Conservation (phyloP, 495 filamentous ascomycete genomes). For the Pyrenopolyporus hunteri region DNA sequence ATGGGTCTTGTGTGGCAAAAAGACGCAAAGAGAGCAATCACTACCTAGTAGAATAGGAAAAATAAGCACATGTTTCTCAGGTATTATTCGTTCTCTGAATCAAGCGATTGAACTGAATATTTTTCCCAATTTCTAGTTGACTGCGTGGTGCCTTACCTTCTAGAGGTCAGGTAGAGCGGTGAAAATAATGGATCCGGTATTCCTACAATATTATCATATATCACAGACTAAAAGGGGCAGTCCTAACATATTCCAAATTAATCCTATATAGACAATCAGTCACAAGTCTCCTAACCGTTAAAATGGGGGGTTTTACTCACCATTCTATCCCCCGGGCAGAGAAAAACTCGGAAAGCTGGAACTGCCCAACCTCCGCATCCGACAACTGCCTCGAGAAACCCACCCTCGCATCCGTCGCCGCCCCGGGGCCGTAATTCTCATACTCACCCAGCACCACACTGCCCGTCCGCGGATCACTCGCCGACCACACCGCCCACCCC, state of each 20-base stretch:
- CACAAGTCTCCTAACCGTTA: background rate
- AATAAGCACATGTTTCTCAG: no score
- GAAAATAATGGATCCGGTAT: background rate
- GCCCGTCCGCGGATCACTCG: slow-evolving; percentile 18
- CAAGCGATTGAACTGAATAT: no score
- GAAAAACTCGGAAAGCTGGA: slow-evolving; percentile 27
- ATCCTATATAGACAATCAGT: slow-evolving; percentile 5
- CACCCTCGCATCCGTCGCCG: slow-evolving; percentile 14
- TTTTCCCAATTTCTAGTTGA: no score
- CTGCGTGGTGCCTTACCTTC: no score
- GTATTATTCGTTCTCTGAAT: no score
- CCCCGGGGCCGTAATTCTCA: slow-evolving; percentile 31
- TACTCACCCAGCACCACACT: slow-evolving; percentile 37
- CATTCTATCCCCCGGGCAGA: slow-evolving; percentile 24
- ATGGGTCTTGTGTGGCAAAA: no score
- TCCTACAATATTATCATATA: background rate
- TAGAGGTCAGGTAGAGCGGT: background rate
- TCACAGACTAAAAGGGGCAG: slow-evolving; percentile 7
- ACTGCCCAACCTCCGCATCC: slow-evolving; percentile 18
- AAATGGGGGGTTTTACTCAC: background rate
- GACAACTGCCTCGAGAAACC: slow-evolving; percentile 31
- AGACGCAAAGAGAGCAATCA: no score
- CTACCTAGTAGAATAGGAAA: no score
- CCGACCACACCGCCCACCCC: slow-evolving; percentile 38
- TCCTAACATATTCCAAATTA: slow-evolving; percentile 18